Percentiles rank a stretch among this genome's conserved stretches.
Evolutionary conservation across 225 moss, liverwort and hornwort species (phyloP).

Genomic region (Rhytidiadelphus loreus): DNA sequence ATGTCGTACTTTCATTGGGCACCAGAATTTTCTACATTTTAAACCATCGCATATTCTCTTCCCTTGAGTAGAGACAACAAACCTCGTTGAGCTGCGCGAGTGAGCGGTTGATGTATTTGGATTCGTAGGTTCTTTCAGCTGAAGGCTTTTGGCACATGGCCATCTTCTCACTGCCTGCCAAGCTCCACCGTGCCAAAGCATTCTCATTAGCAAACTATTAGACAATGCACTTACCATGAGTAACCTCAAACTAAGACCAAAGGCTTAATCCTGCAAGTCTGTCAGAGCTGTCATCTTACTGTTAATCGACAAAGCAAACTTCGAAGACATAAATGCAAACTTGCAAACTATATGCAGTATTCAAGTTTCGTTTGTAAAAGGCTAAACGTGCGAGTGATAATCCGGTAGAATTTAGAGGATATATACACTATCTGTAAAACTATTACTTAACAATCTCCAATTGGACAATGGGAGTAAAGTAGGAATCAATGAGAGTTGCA

Average conservation of each 20-base stretch:
- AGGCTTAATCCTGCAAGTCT: not conserved
- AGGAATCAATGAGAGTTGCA: not conserved
- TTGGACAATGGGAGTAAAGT: not conserved
- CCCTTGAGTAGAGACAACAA: not conserved
- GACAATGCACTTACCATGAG: not conserved
- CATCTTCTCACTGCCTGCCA: slow-evolving; percentile 70
- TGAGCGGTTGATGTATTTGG: slow-evolving; percentile 63
- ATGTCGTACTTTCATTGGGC: not conserved
- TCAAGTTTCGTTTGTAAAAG: not conserved
- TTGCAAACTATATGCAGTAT: not conserved
- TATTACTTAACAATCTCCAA: not conserved
- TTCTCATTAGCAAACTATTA: not conserved
- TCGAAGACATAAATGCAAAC: not conserved
- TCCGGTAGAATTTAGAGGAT: not conserved
- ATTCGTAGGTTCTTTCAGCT: slow-evolving; percentile 58
- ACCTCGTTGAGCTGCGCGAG: slow-evolving; percentile 74
- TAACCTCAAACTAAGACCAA: not conserved
- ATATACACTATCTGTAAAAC: not conserved
- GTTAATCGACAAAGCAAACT: not conserved
- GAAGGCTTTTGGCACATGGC: slow-evolving; percentile 26
- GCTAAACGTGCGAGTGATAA: not conserved
- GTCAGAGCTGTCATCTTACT: not conserved
- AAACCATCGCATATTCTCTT: not conserved
- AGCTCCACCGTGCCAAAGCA: not conserved
- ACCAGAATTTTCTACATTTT: not conserved